A percentile compares a stretch with the other conserved stretches of the same genome.
phyloP scores from a whole-genome alignment of 257 asterid genomes.

The Solanum pinnatisectum region DNA sequence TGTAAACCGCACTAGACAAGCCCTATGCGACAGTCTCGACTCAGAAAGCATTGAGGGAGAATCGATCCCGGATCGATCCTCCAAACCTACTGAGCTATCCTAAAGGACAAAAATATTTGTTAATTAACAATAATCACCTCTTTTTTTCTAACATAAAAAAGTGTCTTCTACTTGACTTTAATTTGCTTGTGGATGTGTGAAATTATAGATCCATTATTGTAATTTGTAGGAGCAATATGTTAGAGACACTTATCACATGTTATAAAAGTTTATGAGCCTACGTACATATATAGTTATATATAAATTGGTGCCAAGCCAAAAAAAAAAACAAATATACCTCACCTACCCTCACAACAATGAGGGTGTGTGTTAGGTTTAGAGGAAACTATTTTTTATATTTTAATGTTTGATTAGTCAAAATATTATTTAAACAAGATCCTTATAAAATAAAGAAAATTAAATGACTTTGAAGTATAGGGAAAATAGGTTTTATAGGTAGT shows the following conservation, averaged over 20 bases:
- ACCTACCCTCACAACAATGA: neutral
- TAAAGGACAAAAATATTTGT: neutral
- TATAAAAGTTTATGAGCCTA: neutral
- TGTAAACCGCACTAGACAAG: accelerated
- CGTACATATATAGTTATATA: no score
- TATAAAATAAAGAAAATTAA: neutral
- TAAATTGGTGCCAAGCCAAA: neutral
- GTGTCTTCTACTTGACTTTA: neutral
- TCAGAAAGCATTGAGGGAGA: accelerated
- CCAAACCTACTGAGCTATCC: no score
- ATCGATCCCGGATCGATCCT: accelerated
- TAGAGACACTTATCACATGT: neutral
- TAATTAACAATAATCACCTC: neutral
- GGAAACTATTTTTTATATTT: no score
- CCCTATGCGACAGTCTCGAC: accelerated
- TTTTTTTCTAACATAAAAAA: neutral
- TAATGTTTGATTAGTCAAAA: neutral
- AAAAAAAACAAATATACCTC: neutral
- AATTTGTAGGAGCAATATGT: neutral
- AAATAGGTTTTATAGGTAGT: no score
- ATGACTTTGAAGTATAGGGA: neutral
- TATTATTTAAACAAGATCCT: neutral
- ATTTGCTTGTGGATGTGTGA: neutral
- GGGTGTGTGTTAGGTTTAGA: neutral
- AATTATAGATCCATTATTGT: neutral